Conservation (phyloP, 2,329 filamentous ascomycete genomes). For the Monosporascus sp. region DNA sequence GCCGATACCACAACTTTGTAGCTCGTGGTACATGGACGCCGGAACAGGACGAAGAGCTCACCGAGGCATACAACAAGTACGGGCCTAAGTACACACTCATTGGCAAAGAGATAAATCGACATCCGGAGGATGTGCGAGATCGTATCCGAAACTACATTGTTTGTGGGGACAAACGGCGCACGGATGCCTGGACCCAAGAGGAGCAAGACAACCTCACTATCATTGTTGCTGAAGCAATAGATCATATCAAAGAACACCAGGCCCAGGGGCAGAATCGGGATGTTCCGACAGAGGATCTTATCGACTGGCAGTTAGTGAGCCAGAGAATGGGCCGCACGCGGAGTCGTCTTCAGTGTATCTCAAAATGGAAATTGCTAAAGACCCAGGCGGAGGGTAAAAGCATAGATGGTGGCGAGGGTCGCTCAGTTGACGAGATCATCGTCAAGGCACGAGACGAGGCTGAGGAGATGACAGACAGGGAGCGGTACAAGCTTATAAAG, state of each 20-base stretch:
- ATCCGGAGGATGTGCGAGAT: constrained; percentile 61
- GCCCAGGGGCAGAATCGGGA: constrained; percentile 25
- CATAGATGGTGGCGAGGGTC: constrained; percentile 15
- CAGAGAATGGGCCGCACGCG: constrained; percentile 55
- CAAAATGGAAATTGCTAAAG: constrained; percentile 56
- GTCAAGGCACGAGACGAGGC: constrained; percentile 21
- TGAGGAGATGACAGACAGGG: constrained; percentile 14
- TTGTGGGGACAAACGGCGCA: constrained; percentile 47
- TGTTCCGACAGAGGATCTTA: constrained; percentile 42
- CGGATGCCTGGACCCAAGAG: constrained; percentile 52
- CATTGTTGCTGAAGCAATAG: constrained; percentile 48
- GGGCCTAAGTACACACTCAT: constrained; percentile 58
- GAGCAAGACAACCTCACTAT: constrained; percentile 52
- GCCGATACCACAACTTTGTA: constrained; percentile 61
- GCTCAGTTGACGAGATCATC: constrained; percentile 18
- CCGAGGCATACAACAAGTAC: constrained; percentile 37
- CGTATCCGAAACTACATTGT: constrained; percentile 64
- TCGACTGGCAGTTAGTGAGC: constrained; percentile 63
- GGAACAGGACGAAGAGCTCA: constrained; percentile 53
- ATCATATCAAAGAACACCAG: constrained; percentile 36
- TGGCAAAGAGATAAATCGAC: constrained; percentile 55
- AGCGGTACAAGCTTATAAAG: constrained; percentile 21
- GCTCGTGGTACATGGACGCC: constrained; percentile 53
- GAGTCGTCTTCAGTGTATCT: constrained; percentile 60
- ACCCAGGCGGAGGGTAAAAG: constrained; percentile 13